Evolutionary conservation across 177 flowering plant species (phyloP), one percentile per base, ranked within the genome.

Genomic region (Vitis hybrid): DNA sequence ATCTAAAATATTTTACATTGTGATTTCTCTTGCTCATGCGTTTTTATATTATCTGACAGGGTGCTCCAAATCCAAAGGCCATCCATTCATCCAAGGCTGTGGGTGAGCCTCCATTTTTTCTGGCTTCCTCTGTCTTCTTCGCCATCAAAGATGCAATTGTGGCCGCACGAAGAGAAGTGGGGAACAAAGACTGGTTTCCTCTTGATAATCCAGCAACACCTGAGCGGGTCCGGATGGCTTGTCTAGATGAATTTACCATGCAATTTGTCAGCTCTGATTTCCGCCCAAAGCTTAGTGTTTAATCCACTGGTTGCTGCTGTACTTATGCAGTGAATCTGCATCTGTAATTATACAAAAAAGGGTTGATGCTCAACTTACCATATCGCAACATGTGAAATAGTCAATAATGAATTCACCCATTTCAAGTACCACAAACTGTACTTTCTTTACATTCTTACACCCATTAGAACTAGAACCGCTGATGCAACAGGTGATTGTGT

Each of bases 81-180:
- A 85, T 95, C 59, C 98, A 95, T 72, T 95, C 98, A 53, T 93
- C 97, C 1, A 95, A 95, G 82, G 99, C 98, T 19, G 98, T 93
- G 0, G 99, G 99, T 4, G 99, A 95, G 76, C 98, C 98, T 66
- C 99, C 99, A 15, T 95, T 95, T 71, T 95, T 95, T 67, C 88
- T 95, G 62, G 99, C 98, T 7, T 88, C 98, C 34, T 54, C 97
- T 10, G 97, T 88, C 52, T 88, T 95, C 61, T 95, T 95, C 61
- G 99, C 95, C 65, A 93, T 95, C 73, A 95, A 95, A 71, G 97
- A 95, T 71, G 99, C 98, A 11, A 88, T 95, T 50, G 63, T 63
- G 57, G 94, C 95, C 54, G 98, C 97, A 22, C 88, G 99, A 83
- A 81, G 82, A 4, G 99, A 93, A 74, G 78, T 68, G 2, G 97